phyloP scores from a whole-genome alignment of 805 yeast genomes.

The Saccharomycopsis sp. region DNA sequence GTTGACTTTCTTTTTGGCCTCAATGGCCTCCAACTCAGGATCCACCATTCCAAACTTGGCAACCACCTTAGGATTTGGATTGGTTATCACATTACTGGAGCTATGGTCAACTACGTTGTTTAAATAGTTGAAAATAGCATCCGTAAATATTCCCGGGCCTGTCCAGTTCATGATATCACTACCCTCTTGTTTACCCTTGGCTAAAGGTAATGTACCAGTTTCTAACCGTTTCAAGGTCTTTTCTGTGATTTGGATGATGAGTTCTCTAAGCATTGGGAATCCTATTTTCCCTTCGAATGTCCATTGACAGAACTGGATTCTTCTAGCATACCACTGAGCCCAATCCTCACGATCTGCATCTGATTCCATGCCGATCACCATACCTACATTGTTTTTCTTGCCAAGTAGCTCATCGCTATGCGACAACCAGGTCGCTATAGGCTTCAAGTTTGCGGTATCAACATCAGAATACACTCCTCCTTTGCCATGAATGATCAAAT shows the following conservation, averaged over 20 bases:
- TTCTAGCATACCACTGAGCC: constrained; percentile 86
- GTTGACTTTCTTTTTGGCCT: constrained; percentile 34
- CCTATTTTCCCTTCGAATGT: constrained; percentile 85
- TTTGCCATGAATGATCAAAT: constrained; percentile 75
- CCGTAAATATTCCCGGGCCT: constrained; percentile 95
- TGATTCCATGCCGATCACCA: constrained; percentile 89
- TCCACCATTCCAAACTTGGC: constrained; percentile 2
- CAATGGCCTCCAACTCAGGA: constrained; percentile 14
- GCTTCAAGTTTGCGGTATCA: constrained; percentile 73
- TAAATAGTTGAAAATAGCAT: constrained; percentile 70
- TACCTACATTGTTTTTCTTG: constrained; percentile 46
- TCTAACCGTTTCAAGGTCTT: constrained; percentile 52
- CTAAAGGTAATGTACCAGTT: constrained; percentile 39
- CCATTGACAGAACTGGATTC: constrained; percentile 97
- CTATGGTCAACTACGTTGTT: constrained; percentile 42
- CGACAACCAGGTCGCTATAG: constrained; percentile 72
- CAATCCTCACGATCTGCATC: constrained; percentile 96
- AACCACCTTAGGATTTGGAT: neutral
- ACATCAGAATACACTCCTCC: constrained; percentile 94
- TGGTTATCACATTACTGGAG: neutral
- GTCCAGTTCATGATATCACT: constrained; percentile 90
- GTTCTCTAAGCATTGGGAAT: constrained; percentile 80
- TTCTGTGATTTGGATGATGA: constrained; percentile 73
- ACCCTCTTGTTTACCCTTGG: constrained; percentile 58
- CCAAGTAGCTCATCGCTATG: constrained; percentile 26